Evolutionary conservation across 2,329 filamentous ascomycete species (phyloP).

Genomic region (Aureobasidium musti): DNA sequence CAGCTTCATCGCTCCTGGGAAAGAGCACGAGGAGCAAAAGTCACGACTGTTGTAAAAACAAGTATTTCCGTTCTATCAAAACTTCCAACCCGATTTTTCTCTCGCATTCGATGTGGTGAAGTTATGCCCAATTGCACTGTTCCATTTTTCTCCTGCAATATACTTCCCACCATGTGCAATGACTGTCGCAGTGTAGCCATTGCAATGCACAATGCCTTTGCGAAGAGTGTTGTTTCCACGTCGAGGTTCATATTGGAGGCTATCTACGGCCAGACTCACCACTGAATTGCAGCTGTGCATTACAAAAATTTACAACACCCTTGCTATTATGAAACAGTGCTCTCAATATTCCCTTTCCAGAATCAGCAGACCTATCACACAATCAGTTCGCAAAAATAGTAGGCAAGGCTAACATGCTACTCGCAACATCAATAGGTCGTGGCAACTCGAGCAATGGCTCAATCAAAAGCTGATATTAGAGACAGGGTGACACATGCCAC

Average conservation of each 20-base stretch:
- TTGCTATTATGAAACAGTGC: too few species aligned
- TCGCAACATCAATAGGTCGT: neutral
- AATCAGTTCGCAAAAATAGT: neutral
- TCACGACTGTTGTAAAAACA: conserved; percentile 19
- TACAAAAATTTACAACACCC: too few species aligned
- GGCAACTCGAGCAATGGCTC: neutral
- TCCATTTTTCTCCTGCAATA: too few species aligned
- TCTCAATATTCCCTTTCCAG: too few species aligned
- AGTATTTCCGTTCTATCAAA: neutral
- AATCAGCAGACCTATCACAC: too few species aligned
- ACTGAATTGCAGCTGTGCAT: too few species aligned
- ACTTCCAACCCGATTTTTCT: neutral
- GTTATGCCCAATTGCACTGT: neutral
- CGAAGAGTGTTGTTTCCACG: too few species aligned
- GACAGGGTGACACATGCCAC: neutral
- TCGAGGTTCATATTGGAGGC: too few species aligned
- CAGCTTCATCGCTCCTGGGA: neutral
- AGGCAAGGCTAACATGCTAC: neutral
- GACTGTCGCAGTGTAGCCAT: too few species aligned
- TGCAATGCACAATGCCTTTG: too few species aligned
- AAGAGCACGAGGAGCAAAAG: conserved; percentile 11
- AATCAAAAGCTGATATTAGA: neutral
- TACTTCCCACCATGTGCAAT: too few species aligned
- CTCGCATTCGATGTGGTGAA: neutral
- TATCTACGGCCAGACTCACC: too few species aligned